These are phyloP conservation scores for Eurotiales sp. DNA, from an alignment of 2,329 filamentous ascomycete species.

Conservation along the genomic window DNA sequence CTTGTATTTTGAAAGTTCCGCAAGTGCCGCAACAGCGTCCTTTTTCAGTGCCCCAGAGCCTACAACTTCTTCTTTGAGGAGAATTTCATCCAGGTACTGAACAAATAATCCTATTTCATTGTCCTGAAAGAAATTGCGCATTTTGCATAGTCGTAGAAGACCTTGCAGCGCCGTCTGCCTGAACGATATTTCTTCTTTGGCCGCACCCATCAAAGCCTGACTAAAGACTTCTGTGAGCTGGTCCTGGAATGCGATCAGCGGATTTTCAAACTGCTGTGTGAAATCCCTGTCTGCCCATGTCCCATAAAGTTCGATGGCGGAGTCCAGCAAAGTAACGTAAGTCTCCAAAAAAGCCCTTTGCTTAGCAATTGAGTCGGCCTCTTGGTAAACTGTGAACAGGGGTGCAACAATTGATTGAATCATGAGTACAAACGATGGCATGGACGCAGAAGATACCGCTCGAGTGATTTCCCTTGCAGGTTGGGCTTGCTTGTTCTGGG, in stretches of 20 bases:
- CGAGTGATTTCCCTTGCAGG: constrained; percentile 60
- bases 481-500: constrained; percentile 65
- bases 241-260: constrained; percentile 47
- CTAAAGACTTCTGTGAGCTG: constrained; percentile 54
- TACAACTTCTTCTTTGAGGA: constrained; percentile 56
- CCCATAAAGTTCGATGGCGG: constrained; percentile 56
- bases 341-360: constrained; percentile 61
- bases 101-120: constrained; percentile 52
- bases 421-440: constrained; percentile 53
- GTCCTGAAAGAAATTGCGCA: constrained; percentile 48
- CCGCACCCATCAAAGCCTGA: constrained; percentile 50
- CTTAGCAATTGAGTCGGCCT: constrained; percentile 59
- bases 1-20: constrained; percentile 60
- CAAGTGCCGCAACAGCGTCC: constrained; percentile 56
- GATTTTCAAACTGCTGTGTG: constrained; percentile 37
- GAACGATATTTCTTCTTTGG: constrained; percentile 51
- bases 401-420: constrained; percentile 55
- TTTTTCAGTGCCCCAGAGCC: constrained; percentile 56
- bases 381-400: constrained; percentile 58
- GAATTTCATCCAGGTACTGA: constrained; percentile 58
- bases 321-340: constrained; percentile 54
- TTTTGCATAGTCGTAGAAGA: constrained; percentile 43
- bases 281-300: constrained; percentile 49
- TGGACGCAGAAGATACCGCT: constrained; percentile 53
- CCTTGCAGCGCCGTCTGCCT: constrained; percentile 47